Conservation (phyloP, 352 stramenopile species). For the Globisporangium yorkense region DNA sequence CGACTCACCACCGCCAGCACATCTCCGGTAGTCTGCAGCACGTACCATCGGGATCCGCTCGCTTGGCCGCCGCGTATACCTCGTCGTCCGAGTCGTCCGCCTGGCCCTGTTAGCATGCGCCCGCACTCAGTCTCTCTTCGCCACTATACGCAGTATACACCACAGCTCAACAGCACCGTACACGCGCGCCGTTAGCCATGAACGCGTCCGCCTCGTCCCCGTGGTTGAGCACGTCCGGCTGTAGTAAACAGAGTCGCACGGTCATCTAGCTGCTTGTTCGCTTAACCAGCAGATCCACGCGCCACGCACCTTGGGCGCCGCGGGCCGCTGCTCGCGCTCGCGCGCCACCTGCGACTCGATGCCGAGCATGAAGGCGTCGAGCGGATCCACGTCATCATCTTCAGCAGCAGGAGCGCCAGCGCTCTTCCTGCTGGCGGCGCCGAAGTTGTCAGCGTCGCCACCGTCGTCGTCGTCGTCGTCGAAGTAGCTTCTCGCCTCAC, state of each 20-base stretch:
- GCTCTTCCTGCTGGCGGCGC: not conserved
- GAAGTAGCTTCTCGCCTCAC: constrained; percentile 48
- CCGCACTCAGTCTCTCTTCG: not conserved
- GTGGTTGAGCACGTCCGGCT: constrained; percentile 16
- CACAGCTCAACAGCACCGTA: not conserved
- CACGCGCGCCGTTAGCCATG: constrained; percentile 15
- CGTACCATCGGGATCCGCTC: constrained; percentile 26
- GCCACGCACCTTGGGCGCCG: constrained; percentile 28
- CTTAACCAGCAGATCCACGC: too few species aligned
- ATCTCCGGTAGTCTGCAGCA: not conserved
- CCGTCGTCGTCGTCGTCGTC: constrained; percentile 56
- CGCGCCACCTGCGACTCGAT: constrained; percentile 70
- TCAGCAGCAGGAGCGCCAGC: not conserved
- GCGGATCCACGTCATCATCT: constrained; percentile 63
- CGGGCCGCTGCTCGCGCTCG: constrained; percentile 23
- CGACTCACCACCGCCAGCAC: not conserved
- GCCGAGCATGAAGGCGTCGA: constrained; percentile 83
- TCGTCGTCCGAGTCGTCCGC: constrained; percentile 64
- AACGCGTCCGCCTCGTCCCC: constrained; percentile 23
- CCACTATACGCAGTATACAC: not conserved
- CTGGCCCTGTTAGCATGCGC: constrained; percentile 6
- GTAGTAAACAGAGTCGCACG: not conserved
- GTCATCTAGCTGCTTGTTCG: not conserved
- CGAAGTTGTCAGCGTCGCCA: not conserved
- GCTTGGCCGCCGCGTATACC: constrained; percentile 61